Evolutionary conservation across 2,329 filamentous ascomycete species (phyloP), one percentile per base, ranked within the genome.

Genomic region (Trichothecium sympodiale): DNA sequence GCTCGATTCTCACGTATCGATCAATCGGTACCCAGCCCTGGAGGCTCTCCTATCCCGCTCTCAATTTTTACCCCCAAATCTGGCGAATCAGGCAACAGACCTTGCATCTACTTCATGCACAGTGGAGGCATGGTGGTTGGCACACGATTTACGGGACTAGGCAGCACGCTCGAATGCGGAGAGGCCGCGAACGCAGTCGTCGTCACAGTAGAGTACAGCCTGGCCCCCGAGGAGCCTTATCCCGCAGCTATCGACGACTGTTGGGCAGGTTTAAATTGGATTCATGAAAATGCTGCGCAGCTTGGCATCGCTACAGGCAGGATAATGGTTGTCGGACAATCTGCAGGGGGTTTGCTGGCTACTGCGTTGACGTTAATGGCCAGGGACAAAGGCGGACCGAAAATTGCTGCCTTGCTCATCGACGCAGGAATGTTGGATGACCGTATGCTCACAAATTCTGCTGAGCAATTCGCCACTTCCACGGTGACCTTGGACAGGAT

Each of bases 341-440:
- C 56, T 26, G 64, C 59, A 0, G 66, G 65, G 3, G 64, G 56
- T 13, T 56, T 54, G 2, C 44, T 67, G 2, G 60, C 60, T 0
- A 57, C 61, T 1, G 53, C 50, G 8, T 44, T 59, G 17, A 50
- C 55, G 2, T 44, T 65, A 32, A 48, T 60, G 40, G 59, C 59
- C 8, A 46, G 59, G 17, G 55, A 62, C 38, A 41, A 47, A n/a
- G 33, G 43, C 31, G 26, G 59, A 47, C 35, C 49, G 43, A 29
- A 42, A 57, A 38, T 55, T 47, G 25, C 59, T 55, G 46, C 44
- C 15, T 56, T 65, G 46, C 52, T 67, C 32, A 53, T 68, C 8
- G 48, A 62, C 31, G 61, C 61, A 33, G 63, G 61, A 3, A 68
- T 68, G 64, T 47, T 69, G 10, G 63, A 69, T 42, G 60, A 67